Conservation (phyloP, 495 filamentous ascomycete species). For the Trichoderma virens region DNA sequence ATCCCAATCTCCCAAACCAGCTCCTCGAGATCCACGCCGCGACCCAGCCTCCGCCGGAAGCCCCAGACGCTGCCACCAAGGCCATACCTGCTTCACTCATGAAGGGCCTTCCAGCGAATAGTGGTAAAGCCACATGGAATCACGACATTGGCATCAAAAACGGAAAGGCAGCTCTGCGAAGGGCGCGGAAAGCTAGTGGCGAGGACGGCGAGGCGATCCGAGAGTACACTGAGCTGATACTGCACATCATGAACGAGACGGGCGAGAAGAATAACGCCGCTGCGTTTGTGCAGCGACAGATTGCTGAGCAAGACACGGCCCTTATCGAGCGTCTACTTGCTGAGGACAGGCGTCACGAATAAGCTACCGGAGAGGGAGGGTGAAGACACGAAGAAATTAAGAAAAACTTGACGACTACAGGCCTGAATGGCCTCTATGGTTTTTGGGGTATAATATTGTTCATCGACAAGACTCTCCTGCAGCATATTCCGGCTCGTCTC, state of each 20-base stretch:
- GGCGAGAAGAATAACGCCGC: slow-evolving; percentile 14
- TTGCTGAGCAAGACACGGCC: slow-evolving; percentile 11
- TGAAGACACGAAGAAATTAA: not conserved
- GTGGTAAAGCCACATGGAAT: slow-evolving; percentile 22
- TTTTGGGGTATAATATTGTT: not conserved
- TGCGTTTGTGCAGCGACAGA: slow-evolving; percentile 21
- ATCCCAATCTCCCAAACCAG: slow-evolving; percentile 43
- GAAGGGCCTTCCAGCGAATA: slow-evolving; percentile 10
- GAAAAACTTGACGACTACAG: not conserved
- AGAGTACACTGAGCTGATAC: slow-evolving; percentile 38
- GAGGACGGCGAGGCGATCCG: slow-evolving; percentile 36
- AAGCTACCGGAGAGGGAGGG: not conserved
- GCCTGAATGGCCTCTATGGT: not conserved
- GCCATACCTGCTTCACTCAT: not conserved
- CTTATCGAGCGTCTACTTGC: not conserved
- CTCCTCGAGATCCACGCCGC: slow-evolving; percentile 45
- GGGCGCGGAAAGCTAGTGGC: slow-evolving; percentile 24
- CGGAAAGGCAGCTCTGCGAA: slow-evolving; percentile 28
- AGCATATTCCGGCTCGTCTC: not conserved
- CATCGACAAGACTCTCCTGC: not conserved
- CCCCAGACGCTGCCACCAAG: not conserved
- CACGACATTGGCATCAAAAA: slow-evolving; percentile 30
- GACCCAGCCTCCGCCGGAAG: slow-evolving; percentile 33
- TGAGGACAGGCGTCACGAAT: not conserved
- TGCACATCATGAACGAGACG: slow-evolving; percentile 24